Evolutionary conservation across 164 flowering plant genomes (phyloP).

Genomic region (Vitis cinerea): DNA sequence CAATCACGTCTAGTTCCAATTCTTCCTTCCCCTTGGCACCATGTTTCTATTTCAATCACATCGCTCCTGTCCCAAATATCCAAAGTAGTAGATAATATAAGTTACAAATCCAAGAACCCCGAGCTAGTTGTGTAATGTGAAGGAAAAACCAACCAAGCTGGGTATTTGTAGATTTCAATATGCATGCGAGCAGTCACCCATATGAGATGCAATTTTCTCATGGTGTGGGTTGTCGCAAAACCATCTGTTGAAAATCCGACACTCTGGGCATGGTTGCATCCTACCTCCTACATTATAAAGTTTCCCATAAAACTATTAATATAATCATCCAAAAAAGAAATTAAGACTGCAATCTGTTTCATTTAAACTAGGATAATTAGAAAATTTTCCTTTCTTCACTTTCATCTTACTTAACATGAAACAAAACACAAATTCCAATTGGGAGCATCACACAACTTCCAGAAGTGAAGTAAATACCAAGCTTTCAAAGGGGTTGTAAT

Average conservation of each 20-base stretch:
- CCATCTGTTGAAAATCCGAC: slow-evolving; percentile 97
- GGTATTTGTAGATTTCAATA: slow-evolving; percentile 93
- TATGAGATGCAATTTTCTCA: slow-evolving; percentile 93
- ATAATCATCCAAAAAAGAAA: neutral
- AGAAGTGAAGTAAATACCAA: no score
- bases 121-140: neutral
- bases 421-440: no score
- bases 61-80: slow-evolving; percentile 65
- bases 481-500: no score
- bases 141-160: slow-evolving; percentile 71
- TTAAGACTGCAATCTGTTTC: no score
- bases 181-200: slow-evolving; percentile 99
- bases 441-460: no score
- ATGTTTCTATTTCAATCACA: slow-evolving; percentile 95
- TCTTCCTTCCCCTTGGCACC: slow-evolving; percentile 95
- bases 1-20: slow-evolving; percentile 96
- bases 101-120: neutral
- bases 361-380: neutral
- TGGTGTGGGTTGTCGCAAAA: slow-evolving; percentile 83
- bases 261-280: slow-evolving; percentile 93
- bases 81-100: neutral
- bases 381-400: neutral
- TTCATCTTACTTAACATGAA: no score
- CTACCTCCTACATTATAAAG: slow-evolving; percentile 68
- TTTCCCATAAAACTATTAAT: neutral